Evolutionary conservation across 2,329 filamentous ascomycete species (phyloP), one percentile per base, ranked within the genome.

Genomic region (Lasiodiplodia gonubiensis): DNA sequence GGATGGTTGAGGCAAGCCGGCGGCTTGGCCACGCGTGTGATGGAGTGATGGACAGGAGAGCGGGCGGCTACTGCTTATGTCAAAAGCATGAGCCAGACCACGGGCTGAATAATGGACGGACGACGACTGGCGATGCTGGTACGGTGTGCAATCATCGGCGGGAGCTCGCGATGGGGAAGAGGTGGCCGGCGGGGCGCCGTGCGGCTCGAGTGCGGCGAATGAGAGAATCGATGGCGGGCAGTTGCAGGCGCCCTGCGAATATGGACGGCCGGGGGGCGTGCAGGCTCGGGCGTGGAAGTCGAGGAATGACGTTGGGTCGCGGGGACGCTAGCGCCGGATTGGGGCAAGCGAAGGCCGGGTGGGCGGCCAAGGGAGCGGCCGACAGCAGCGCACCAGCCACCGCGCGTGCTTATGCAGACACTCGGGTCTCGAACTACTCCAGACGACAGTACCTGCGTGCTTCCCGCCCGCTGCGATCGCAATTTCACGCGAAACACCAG

Each of bases 21-120:
- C 11, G 30, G 25, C 42, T 66, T 46, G 64, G 64, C 64, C 21
- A 39, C n/a, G 64, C 33, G 64, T 33, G 64, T 23, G 52, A 66
- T 66, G 64, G 51, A 66, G 35, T 57, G 52, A 54, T 57, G 64
- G 64, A 63, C 59, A 63, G 59, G 59, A 52, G 59, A 63, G 59
- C 18, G 27, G 57, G 57, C 42, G 25, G 57, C 18, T 49, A 10
- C 52, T 37, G 64, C 64, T 66, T 66, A 66, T 51, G 42, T 49
- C 42, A 66, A 59, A 27, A 10, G 37, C 25, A 30, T 21, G 64
- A 51, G 39, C 64, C 42, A 59, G 64, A 59, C 16, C 64, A 12
- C 35, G 52, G 53, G 42, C 64, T 66, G 52, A 59, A 51, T 59
- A 59, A 59, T 51, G 39, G 46, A 14, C 8, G 27, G 25, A 25